Conservation (phyloP, 306 rosid genomes). For the Fagus sylvatica region DNA sequence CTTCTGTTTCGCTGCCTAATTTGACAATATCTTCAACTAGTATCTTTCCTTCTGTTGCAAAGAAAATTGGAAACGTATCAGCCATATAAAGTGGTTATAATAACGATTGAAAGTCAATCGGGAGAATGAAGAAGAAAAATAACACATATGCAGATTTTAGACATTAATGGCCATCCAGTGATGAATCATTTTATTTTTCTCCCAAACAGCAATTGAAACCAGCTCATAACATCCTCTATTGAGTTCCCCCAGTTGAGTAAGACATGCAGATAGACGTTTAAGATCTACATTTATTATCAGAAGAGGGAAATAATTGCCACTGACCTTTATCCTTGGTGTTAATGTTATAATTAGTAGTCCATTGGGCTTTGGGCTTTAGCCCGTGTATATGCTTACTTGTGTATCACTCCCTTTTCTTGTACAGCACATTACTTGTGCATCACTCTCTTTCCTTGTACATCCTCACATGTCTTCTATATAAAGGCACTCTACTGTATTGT, state of each 20-base stretch:
- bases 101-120: neutral
- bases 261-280: neutral
- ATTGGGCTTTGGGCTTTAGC: too few species aligned
- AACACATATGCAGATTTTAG: neutral
- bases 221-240: neutral
- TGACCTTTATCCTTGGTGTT: constrained; percentile 76
- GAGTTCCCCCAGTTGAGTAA: neutral
- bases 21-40: constrained; percentile 48
- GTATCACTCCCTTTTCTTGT: too few species aligned
- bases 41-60: constrained; percentile 46
- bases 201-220: neutral
- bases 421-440: too few species aligned
- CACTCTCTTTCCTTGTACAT: too few species aligned
- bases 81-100: neutral
- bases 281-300: neutral
- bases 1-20: constrained; percentile 36
- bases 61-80: neutral
- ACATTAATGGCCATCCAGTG: neutral
- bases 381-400: too few species aligned
- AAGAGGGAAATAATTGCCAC: constrained; percentile 7
- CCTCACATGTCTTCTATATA: too few species aligned
- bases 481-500: too few species aligned
- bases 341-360: too few species aligned
- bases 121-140: neutral
- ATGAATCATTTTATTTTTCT: neutral